Evolutionary conservation across 441 rosid genomes (phyloP), one percentile per base, ranked within the genome.

Genomic region (Cnidoscolus chayamansa): DNA sequence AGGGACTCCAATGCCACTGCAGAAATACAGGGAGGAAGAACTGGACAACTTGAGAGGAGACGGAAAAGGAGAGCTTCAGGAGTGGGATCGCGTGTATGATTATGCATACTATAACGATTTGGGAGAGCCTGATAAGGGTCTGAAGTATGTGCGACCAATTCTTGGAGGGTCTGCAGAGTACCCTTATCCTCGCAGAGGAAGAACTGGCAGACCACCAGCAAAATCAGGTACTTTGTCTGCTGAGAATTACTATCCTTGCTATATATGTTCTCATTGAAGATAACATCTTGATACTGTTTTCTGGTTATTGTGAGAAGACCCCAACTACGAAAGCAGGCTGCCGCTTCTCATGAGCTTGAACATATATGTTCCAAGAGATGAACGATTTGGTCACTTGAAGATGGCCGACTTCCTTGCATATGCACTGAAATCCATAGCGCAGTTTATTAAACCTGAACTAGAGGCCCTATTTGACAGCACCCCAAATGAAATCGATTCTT

Each of bases 161-260:
- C 94, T 92, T 10, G 98, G 96, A 62, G 98, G 98, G 0, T 81
- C 96, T 7, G 43, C 66, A 2, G 81, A 89, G 69, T 86, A 84
- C 74, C 98, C 98, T 61, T 92, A 92, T 77, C 98, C 98, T 68
- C 87, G 98, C 12, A 81, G 97, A 50, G 97, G 93, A 72, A 82
- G 96, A 80, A 93, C 97, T 16, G 78, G 98, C 40, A 76, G 97
- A 25, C 74, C 83, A 49, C 87, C 84, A 1, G 67, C 88, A 12
- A 50, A 63, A 62, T 31, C 80, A 75, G 91, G 93, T 89, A 54
- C 63, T 35, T 1, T 17, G n/a, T 40, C 31, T 35, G 20, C 1
- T 59, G 65, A 45, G 11, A 45, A 9, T 10, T 10, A 0, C 11
- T 25, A 25, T 62, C 64, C 55, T 35, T 37, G 20, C 9, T 0